Evolutionary conservation across 768 basidiomycete genomes (phyloP), one percentile per base, ranked within the genome.

Genomic region (Clitopilus passeckerianus): DNA sequence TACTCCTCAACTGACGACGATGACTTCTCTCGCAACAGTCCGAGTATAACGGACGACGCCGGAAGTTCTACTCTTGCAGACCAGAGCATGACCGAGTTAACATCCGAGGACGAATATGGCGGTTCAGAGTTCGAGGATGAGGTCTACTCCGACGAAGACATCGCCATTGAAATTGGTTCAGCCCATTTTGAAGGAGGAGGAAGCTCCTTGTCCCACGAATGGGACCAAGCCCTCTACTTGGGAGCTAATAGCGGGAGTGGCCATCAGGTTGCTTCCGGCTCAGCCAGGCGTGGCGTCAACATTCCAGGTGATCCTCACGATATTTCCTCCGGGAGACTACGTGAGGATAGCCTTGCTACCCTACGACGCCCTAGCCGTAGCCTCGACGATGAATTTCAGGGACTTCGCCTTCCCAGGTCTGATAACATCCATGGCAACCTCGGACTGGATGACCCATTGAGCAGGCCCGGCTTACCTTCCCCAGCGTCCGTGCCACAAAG

Each of bases 331-430:
- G 66, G 70, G 53, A 77, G 83, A 34, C 78, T 82, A 58, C 75
- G 84, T 46, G 87, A 87, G 66, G 81, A 79, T 59, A 86, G 83
- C 65, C 67, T 83, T 34, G 75, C 77, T 41, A 86, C 85, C 10
- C 67, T 85, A n/a, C 80, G 86, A 57, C 76, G 86, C 18, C 80
- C 80, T 20, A 88, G 86, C 65, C 78, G 81, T 62, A 86, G 85
- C 65, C 70, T 85, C 63, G 84, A 87, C 58, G 82, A 85, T 53
- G 72, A 80, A 46, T 65, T 65, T 15, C 43, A 54, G 10, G 62
- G 58, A 20, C 23, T 55, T 24, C 58, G 59, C 55, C 34, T 65
- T 34, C 27, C n/a, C 22, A 56, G 59, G 57, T n/a, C 18, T 3
- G 54, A 34, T 9, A 55, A 33, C 30, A 23, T 15, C 54, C 24